A percentile compares a stretch with the other conserved stretches of the same genome.
Conservation (phyloP, 2,329 filamentous ascomycete genomes). For the Xylaria sp. region DNA sequence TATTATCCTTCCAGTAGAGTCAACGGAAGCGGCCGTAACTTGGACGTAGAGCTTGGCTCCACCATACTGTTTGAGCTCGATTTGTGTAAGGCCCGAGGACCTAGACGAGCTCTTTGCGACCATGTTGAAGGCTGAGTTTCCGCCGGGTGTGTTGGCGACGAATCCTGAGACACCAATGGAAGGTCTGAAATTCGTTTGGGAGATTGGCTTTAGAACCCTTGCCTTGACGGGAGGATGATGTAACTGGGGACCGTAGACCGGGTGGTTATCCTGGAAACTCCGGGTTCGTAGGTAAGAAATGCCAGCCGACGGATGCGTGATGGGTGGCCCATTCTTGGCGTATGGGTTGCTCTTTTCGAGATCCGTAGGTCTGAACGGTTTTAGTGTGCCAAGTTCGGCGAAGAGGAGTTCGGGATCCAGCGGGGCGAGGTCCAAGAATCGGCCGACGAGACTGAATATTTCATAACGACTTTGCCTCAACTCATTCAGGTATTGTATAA, state of each 20-base stretch:
- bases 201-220: slow-evolving; percentile 51
- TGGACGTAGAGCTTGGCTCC: slow-evolving; percentile 59
- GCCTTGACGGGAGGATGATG: slow-evolving; percentile 52
- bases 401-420: slow-evolving; percentile 39
- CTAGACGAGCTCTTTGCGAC: neutral
- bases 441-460: slow-evolving; percentile 58
- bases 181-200: slow-evolving; percentile 32
- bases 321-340: slow-evolving; percentile 57
- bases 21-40: slow-evolving; percentile 53
- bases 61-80: slow-evolving; percentile 53
- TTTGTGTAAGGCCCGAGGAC: slow-evolving; percentile 41
- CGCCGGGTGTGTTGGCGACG: slow-evolving; percentile 46
- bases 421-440: slow-evolving; percentile 65
- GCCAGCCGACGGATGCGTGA: slow-evolving; percentile 64
- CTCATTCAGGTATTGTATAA: slow-evolving; percentile 54
- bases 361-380: slow-evolving; percentile 27
- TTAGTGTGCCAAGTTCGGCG: slow-evolving; percentile 32
- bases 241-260: slow-evolving; percentile 61
- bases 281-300: slow-evolving; percentile 63
- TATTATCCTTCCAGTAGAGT: slow-evolving; percentile 54
- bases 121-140: slow-evolving; percentile 48
- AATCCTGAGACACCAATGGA: slow-evolving; percentile 61
- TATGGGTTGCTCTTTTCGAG: slow-evolving; percentile 47
- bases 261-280: slow-evolving; percentile 61
- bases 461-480: slow-evolving; percentile 54